Evolutionary conservation across 306 rosid genomes (phyloP).

Genomic region (Dalbergia cultrata): DNA sequence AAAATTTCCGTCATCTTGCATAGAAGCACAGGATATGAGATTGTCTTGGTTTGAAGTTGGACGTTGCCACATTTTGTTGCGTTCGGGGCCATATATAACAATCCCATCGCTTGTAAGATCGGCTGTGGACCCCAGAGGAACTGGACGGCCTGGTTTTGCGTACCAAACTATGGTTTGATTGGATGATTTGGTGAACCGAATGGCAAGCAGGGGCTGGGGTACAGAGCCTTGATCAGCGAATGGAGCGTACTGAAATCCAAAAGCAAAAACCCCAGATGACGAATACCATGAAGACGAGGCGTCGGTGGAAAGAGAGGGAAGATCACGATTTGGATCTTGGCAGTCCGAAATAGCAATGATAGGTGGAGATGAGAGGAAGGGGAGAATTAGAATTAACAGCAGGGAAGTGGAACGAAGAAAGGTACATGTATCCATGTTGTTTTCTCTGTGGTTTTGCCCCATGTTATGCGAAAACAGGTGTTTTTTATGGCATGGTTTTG

Average conservation of each 20-base stretch:
- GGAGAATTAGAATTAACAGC: background rate
- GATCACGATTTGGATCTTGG: background rate
- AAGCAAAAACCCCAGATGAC: slow-evolving; percentile 32
- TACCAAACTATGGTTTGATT: slow-evolving; percentile 46
- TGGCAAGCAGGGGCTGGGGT: slow-evolving; percentile 29
- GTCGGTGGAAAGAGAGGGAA: background rate
- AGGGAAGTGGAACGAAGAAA: background rate
- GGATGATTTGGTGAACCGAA: slow-evolving; percentile 36
- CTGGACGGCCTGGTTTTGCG: slow-evolving; percentile 25
- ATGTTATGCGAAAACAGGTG: too few relatives aligned
- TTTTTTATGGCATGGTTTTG: too few relatives aligned
- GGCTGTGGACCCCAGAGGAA: slow-evolving; percentile 34
- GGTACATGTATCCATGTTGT: background rate
- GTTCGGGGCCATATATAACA: background rate
- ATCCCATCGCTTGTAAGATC: slow-evolving; percentile 28
- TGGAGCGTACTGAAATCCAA: background rate
- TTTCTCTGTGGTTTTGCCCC: too few relatives aligned
- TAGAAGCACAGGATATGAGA: background rate
- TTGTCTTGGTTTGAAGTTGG: background rate
- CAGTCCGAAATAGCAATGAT: background rate
- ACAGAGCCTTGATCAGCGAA: background rate
- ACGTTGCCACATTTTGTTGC: slow-evolving; percentile 17
- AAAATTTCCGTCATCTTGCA: background rate
- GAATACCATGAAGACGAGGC: slow-evolving; percentile 11
- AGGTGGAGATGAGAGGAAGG: background rate